Evolutionary conservation across 495 filamentous ascomycete species (phyloP).

Genomic region (Hypoxylon trugodes): DNA sequence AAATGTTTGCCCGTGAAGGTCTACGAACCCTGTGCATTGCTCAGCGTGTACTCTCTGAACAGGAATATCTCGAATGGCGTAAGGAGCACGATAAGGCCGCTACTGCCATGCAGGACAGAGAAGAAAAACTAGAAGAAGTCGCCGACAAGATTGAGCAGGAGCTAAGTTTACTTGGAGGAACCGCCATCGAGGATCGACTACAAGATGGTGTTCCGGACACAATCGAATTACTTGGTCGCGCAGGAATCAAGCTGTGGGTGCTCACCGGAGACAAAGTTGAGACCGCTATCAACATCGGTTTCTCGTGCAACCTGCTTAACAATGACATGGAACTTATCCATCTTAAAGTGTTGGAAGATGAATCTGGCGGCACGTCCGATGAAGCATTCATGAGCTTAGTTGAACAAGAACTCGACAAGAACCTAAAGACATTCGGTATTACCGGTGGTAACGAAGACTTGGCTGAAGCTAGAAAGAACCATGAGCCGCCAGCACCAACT

Average conservation of each 20-base stretch:
- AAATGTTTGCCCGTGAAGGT: constrained; percentile 96
- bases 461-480: constrained; percentile 76
- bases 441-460: constrained; percentile 91
- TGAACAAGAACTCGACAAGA: constrained; percentile 73
- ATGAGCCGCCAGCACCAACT: constrained; percentile 83
- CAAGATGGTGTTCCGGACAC: constrained; percentile 98
- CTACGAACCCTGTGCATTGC: constrained; percentile 95
- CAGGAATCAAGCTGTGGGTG: constrained; percentile 99
- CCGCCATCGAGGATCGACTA: constrained; percentile 96
- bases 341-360: constrained; percentile 83
- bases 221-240: constrained; percentile 89
- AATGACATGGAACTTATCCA: constrained; percentile 98
- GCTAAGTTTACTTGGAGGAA: constrained; percentile 89
- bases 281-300: constrained; percentile 99
- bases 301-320: constrained; percentile 96
- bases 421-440: constrained; percentile 76
- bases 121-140: constrained; percentile 92
- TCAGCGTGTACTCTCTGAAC: constrained; percentile 80
- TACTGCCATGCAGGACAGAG: constrained; percentile 81
- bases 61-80: constrained; percentile 88
- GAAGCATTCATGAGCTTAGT: constrained; percentile 63
- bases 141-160: constrained; percentile 91
- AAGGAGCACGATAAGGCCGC: constrained; percentile 88
- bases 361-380: constrained; percentile 46
- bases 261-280: constrained; percentile 98